Base-by-base conservation (phyloP, 192 early-diverging fungal genomes). In the Entrophospora sp. region DNA sequence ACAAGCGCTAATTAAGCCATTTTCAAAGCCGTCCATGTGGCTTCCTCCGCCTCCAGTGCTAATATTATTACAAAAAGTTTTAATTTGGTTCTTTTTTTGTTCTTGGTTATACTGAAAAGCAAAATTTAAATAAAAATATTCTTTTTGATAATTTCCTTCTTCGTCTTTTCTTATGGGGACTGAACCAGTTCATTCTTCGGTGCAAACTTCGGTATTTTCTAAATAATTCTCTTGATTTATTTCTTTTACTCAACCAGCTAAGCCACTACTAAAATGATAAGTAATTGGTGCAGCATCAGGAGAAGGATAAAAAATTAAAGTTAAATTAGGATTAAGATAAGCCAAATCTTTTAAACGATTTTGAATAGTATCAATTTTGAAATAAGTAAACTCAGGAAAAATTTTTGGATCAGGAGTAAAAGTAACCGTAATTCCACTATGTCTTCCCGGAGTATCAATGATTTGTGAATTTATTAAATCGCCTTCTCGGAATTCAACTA, bases 311-410 rank as follows among this genome's bases (percentile, higher is more conserved):
- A 58, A 58, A 58, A 37, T 18, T 58, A 58, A 58, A 58, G 18
- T 58, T 8, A 58, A 16, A 18, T 58, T 58, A 22, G 55, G 55
- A 58, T 58, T 58, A 35, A 58, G 55, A 3, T 58, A 58, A 36
- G 55, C 55, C 16, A 58, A 36, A 5, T 58, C 55, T 36, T 58
- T 58, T 58, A 58, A 34, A 5, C 55, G 55, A 18, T 36, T 58
- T 58, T 58, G 55, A 58, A 52, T 58, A 58, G 55, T 58, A 35
- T 58, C 55, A 35, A 58, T 58, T 58, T 58, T 58, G n/a, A 58
- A 58, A 16, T 58, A 58, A 35, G 55, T 58, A 8, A 58, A 58
- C 30, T 58, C 55, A 13, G 4, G 25, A 36, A 58, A 58, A 37
- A 58, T 58, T 58, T 58, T 58, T 0, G 55, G 55, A 8, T 58